A percentile compares a stretch with the other conserved stretches of the same genome.
These are phyloP conservation scores for Lactarius psammicola DNA, from an alignment of 768 basidiomycete genomes.

Conservation along the genomic window DNA sequence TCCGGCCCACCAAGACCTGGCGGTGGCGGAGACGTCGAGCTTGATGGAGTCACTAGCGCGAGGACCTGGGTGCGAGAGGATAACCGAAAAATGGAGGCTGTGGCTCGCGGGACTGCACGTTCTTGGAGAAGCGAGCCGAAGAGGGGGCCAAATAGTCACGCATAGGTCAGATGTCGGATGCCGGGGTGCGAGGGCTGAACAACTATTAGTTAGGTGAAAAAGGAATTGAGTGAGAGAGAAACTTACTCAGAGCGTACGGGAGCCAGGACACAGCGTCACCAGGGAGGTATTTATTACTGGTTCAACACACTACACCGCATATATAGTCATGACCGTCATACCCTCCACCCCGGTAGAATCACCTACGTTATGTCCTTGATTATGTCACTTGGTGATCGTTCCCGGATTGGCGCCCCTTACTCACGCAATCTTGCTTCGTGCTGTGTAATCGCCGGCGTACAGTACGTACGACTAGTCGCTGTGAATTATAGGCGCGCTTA, in stretches of 20 bases:
- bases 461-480: too few species aligned
- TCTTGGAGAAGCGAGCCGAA: conserved; percentile 93
- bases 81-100: conserved; percentile 85
- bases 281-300: conserved; percentile 53
- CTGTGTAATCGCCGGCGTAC: background rate
- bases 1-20: conserved; percentile 45
- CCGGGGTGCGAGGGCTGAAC: conserved; percentile 79
- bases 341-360: conserved; percentile 1
- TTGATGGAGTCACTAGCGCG: conserved; percentile 84
- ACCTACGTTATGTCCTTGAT: conserved; percentile 4
- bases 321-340: conserved; percentile 19
- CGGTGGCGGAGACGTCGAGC: conserved; percentile 68
- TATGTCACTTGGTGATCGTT: conserved; percentile 12
- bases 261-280: conserved; percentile 94
- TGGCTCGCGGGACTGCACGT: conserved; percentile 93
- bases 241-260: conserved; percentile 85
- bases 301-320: conserved; percentile 24
- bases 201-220: conserved; percentile 23
- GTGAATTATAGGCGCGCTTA: too few species aligned
- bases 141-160: conserved; percentile 93
- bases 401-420: conserved; percentile 5
- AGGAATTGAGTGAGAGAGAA: conserved; percentile 18
- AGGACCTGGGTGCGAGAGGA: conserved; percentile 82
- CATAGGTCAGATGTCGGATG: conserved; percentile 93
- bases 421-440: background rate